Percentiles rank a stretch among this genome's conserved stretches.
Conservation (phyloP, 2,329 filamentous ascomycete species). For the Ceratocystis papillata region DNA sequence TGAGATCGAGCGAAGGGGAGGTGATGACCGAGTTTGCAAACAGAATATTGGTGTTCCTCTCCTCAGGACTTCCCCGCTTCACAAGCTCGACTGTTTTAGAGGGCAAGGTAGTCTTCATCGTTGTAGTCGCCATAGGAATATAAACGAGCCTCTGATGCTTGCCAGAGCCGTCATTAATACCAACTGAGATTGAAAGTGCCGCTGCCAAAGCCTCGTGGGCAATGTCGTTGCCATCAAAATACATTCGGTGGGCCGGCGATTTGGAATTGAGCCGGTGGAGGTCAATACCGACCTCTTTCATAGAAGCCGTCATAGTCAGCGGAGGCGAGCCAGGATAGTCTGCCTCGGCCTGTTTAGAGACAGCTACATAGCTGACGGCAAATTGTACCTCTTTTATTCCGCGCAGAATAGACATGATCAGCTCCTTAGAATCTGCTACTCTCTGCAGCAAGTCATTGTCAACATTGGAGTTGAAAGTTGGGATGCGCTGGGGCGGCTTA, state of each 20-base stretch:
- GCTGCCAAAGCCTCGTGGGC: conserved; percentile 90
- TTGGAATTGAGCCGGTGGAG: conserved; percentile 82
- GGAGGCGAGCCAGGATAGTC: conserved; percentile 56
- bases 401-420: conserved; percentile 76
- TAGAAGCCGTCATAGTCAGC: conserved; percentile 66
- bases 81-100: conserved; percentile 84
- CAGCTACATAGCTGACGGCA: conserved; percentile 77
- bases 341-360: conserved; percentile 67
- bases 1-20: conserved; percentile 85
- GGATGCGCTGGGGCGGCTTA: conserved; percentile 18
- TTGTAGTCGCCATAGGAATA: conserved; percentile 94
- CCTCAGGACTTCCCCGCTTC: conserved; percentile 58
- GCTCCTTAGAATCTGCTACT: conserved; percentile 85
- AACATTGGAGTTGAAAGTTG: conserved; percentile 22
- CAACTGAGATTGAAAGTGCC: conserved; percentile 83
- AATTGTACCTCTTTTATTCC: conserved; percentile 96
- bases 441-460: conserved; percentile 56
- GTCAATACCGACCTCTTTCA: conserved; percentile 94
- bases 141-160: conserved; percentile 82
- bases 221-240: conserved; percentile 84
- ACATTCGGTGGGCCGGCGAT: conserved; percentile 94
- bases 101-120: conserved; percentile 81
- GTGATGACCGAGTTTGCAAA: conserved; percentile 95
- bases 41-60: conserved; percentile 89
- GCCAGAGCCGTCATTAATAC: conserved; percentile 78